Evolutionary conservation across 345 rosid genomes (phyloP), one percentile per base, ranked within the genome.

Genomic region (Hibiscus trionum): DNA sequence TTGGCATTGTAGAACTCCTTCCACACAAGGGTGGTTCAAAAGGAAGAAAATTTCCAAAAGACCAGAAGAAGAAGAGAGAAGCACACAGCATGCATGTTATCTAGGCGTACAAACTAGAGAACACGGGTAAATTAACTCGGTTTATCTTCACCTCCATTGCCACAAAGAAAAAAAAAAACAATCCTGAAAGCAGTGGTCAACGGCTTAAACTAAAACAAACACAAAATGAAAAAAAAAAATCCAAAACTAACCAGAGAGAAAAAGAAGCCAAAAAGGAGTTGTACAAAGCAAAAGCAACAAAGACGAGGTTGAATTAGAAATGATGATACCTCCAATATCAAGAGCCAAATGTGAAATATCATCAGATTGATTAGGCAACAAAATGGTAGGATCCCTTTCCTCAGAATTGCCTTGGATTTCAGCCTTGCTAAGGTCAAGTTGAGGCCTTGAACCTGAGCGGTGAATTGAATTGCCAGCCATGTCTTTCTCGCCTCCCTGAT

Each of bases 281-380:
- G 37, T 19, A 57, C 44, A 63, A 78, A 37, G 31, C 50, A 56
- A 9, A 39, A 39, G 44, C 55, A 50, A 15, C 16, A 50, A 15
- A 47, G 24, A 21, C 24, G 46, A 26, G 29, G 37, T 35, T 39
- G 31, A 80, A 67, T 3, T 31, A 19, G 8, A 39, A 72, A 72
- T 61, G 5, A 62, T 16, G 12, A 42, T 56, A 94, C 99, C 99
- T 86, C 99, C 99, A 69, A 95, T 95, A 73, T 95, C 99, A 79
- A 93, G 87, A 71, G 99, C 94, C 82, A 93, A 82, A 74, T 95
- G 98, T 62, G 96, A 95, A 70, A 95, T 88, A 74, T 95, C 99
- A 86, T 95, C 99, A 75, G 97, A 93, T 61, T 95, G 98, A 84
- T 95, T 95, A 75, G 99, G 99, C 82, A 95, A 78, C 56, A 95